Conservation (phyloP, 139 green algal species). For the Nannochloris sp. region DNA sequence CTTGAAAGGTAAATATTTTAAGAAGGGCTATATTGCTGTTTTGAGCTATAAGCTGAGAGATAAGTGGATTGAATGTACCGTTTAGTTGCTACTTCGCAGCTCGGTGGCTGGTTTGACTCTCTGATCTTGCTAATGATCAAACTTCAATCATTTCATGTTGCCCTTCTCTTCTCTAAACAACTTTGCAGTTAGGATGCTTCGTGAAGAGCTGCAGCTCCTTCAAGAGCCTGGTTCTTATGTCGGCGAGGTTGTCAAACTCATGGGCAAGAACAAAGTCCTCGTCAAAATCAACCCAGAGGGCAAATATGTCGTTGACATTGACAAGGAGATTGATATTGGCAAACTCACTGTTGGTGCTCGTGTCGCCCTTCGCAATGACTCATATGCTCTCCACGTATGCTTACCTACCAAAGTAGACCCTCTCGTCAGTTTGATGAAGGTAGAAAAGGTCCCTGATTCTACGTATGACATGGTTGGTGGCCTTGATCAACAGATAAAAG, state of each 20-base stretch:
- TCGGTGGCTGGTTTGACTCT: not conserved
- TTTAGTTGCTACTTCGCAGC: no score
- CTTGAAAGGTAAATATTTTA: constrained; percentile 70
- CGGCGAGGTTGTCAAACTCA: constrained; percentile 98
- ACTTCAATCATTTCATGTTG: not conserved
- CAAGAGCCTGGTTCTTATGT: constrained; percentile 99
- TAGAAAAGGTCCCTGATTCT: constrained; percentile 99
- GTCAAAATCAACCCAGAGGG: constrained; percentile 98
- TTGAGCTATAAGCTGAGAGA: not conserved
- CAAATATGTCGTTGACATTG: constrained; percentile 98
- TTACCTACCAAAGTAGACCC: constrained; percentile 92
- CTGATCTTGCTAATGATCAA: not conserved
- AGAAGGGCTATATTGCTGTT: no score
- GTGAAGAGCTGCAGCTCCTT: constrained; percentile 95
- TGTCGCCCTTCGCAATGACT: constrained; percentile 96
- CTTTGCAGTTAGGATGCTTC: constrained; percentile 85
- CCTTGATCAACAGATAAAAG: constrained; percentile 99
- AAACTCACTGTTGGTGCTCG: constrained; percentile 71
- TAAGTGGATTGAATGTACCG: not conserved
- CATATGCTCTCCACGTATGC: constrained; percentile 92
- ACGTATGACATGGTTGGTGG: constrained; percentile 99
- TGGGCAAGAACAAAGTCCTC: constrained; percentile 99
- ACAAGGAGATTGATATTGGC: constrained; percentile 82
- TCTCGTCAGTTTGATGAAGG: constrained; percentile 93
- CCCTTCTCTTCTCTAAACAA: not conserved